phyloP scores from a whole-genome alignment of 768 basidiomycete genomes.

The Phaeotremella fagi region DNA sequence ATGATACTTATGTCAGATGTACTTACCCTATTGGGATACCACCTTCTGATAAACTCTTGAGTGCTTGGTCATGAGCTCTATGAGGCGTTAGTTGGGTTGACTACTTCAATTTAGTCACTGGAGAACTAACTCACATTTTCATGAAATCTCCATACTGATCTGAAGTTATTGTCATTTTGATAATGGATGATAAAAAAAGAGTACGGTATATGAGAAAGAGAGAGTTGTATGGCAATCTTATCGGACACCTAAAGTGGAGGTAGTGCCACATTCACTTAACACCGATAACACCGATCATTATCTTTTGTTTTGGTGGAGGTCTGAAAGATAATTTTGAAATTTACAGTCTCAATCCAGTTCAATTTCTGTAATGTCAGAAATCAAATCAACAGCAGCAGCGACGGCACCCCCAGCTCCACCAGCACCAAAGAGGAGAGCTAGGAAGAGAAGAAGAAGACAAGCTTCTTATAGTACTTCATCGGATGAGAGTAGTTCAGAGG shows the following conservation, averaged over 20 bases:
- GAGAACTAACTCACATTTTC: constrained; percentile 6
- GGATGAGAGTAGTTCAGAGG: not conserved
- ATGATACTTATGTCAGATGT: not conserved
- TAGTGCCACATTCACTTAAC: not conserved
- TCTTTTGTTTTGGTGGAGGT: no score
- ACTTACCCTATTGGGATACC: constrained; percentile 21
- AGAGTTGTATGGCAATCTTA: no score
- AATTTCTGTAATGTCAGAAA: not conserved
- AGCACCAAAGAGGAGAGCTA: not conserved
- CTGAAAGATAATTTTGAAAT: not conserved
- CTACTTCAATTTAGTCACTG: no score
- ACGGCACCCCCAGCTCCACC: not conserved
- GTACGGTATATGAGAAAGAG: not conserved
- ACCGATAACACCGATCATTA: not conserved
- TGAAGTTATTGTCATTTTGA: constrained; percentile 12
- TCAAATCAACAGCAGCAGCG: not conserved
- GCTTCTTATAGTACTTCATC: not conserved
- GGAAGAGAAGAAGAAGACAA: not conserved
- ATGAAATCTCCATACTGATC: constrained; percentile 11
- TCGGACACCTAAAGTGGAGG: not conserved
- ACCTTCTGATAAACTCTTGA: constrained; percentile 11
- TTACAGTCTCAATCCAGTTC: not conserved
- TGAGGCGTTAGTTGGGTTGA: no score
- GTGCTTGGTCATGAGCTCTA: constrained; percentile 18
- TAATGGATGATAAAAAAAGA: not conserved